Base-by-base conservation (phyloP, 306 rosid species). In the Vicia faba region DNA sequence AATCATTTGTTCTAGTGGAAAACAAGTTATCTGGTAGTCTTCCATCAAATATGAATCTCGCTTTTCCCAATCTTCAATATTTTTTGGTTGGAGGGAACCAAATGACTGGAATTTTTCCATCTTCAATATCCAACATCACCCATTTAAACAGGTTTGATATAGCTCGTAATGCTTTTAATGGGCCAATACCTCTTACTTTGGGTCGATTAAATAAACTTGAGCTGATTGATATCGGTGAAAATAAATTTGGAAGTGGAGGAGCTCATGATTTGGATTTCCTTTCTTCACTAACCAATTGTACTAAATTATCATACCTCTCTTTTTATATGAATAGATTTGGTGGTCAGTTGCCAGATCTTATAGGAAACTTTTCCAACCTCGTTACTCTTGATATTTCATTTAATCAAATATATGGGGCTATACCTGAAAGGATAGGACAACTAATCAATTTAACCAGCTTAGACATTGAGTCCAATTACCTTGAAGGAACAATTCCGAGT, bases 101-200 rank as follows among this genome's bases (percentile, higher is more conserved):
- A 1, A 63, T 79, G 7, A 39, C 12, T 0, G 73, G 83, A 20
- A 19, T 53, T 1, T 26, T 79, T 10, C 69, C 79, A 0, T 11
- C 48, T 41, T 69, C 83, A 29, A 8, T 79, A 69, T 28, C 83
- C 39, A 79, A 69, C 65, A 8, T 74, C 28, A 56, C 83, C 0
- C 14, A 11, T 4, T 11, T 79, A 39, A 4, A 1, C 15, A 0
- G 0, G 1, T 9, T 73, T 14, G 79, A 79, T 3, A 11, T 79
- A 28, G 0, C 0, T 0, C 0, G 0, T 0, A 73, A 62, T 56
- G 0, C 0, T 56, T 69, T 79, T 11, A 3, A 5, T 12, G 83
- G 83, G 12, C 5, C 79, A 73, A 13, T 69, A 38, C 64, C 83
- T 11, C 11, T 13, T 4, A 16, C 59, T 28, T 46, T 74, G 20